phyloP scores from a whole-genome alignment of 495 filamentous ascomycete genomes.

The Cercophora scortea region DNA sequence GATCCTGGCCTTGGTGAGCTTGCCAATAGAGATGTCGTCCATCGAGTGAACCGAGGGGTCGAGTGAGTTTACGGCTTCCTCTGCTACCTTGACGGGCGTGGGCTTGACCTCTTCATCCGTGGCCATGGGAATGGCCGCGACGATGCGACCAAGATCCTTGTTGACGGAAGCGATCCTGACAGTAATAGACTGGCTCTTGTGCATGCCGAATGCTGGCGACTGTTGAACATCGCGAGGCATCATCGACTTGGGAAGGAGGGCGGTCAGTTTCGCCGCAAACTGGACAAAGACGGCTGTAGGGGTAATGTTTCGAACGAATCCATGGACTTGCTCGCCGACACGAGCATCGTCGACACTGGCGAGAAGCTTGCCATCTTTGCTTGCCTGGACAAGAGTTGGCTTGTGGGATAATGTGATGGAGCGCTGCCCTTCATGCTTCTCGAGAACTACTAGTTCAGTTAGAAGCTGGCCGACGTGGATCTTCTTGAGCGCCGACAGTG shows the following conservation, averaged over 20 bases:
- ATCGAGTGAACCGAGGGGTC: constrained; percentile 57
- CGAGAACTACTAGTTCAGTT: constrained; percentile 73
- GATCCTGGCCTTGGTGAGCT: constrained; percentile 69
- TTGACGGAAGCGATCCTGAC: constrained; percentile 66
- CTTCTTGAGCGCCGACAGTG: constrained; percentile 62
- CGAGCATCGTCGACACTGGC: constrained; percentile 58
- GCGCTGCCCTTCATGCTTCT: constrained; percentile 65
- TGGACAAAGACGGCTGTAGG: constrained; percentile 72
- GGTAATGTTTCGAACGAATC: constrained; percentile 81
- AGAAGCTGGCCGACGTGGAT: constrained; percentile 75
- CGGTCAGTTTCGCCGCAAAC: constrained; percentile 70
- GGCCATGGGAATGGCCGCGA: constrained; percentile 28
- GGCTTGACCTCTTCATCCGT: constrained; percentile 16
- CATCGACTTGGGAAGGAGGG: constrained; percentile 67
- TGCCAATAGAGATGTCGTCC: constrained; percentile 66
- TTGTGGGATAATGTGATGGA: constrained; percentile 72
- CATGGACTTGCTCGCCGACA: constrained; percentile 59
- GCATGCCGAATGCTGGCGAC: constrained; percentile 68
- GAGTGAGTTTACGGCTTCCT: constrained; percentile 49
- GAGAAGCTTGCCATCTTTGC: constrained; percentile 56
- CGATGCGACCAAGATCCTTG: constrained; percentile 29
- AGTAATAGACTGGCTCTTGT: constrained; percentile 61
- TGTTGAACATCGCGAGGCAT: constrained; percentile 56
- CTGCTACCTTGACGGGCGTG: constrained; percentile 8
- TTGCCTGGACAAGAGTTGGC: constrained; percentile 69